A percentile compares a stretch with the other conserved stretches of the same genome.
Evolutionary conservation across 768 basidiomycete species (phyloP).

Genomic region (Cyclocybe aegerita): DNA sequence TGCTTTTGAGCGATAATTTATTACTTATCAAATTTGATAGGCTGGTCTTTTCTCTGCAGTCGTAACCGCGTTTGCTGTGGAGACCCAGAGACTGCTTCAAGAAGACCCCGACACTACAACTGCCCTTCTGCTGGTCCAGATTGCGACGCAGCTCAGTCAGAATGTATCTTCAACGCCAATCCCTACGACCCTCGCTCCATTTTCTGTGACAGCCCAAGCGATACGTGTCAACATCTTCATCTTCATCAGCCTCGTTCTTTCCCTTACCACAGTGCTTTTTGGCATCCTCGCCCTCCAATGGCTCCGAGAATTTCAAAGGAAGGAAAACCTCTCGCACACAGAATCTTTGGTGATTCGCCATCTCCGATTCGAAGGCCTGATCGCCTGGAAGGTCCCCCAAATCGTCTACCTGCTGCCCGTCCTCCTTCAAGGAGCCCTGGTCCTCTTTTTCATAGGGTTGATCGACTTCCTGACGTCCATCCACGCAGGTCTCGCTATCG

Average conservation of each 20-base stretch:
- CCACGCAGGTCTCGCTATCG: slow-evolving; percentile 11
- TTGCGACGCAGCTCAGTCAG: slow-evolving; percentile 6
- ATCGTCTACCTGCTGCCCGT: slow-evolving; percentile 23
- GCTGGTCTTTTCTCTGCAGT: slow-evolving; percentile 21
- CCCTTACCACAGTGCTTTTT: slow-evolving; percentile 17
- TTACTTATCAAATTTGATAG: slow-evolving; percentile 1
- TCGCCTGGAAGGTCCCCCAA: slow-evolving; percentile 19
- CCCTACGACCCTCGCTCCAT: background rate
- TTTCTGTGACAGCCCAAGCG: slow-evolving; percentile 9
- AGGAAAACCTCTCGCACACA: slow-evolving; percentile 10
- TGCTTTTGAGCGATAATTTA: too few relatives aligned
- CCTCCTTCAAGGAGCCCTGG: slow-evolving; percentile 22
- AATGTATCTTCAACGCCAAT: background rate
- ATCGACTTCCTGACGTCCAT: slow-evolving; percentile 19
- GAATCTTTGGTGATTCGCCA: slow-evolving; percentile 20
- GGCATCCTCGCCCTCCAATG: slow-evolving; percentile 23
- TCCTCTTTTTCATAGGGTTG: slow-evolving; percentile 25
- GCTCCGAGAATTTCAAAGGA: slow-evolving; percentile 19
- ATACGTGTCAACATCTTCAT: slow-evolving; percentile 18
- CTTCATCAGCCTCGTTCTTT: slow-evolving; percentile 20
- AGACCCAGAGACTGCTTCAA: slow-evolving; percentile 15
- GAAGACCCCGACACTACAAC: slow-evolving; percentile 6
- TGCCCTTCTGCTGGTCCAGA: slow-evolving; percentile 7
- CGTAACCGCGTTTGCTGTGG: slow-evolving; percentile 18
- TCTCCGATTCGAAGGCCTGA: slow-evolving; percentile 22